Conservation (phyloP, 2,329 filamentous ascomycete species). For the Fusarium guadeloupense region DNA sequence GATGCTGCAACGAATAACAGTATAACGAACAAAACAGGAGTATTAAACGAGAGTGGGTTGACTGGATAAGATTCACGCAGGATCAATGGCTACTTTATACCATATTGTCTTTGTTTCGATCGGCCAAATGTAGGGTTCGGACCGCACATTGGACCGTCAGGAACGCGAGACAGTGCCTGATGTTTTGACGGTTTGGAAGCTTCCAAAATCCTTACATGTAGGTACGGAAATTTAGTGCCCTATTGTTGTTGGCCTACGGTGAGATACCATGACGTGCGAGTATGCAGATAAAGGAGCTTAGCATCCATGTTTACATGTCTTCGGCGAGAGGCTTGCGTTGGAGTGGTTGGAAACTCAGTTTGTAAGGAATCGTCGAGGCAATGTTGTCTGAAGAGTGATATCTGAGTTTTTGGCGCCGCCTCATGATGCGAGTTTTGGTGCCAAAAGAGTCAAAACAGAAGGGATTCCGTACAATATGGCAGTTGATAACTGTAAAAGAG, state of each 20-base stretch:
- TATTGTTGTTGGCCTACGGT: background rate
- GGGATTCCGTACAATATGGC: background rate
- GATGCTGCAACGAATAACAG: too few species aligned
- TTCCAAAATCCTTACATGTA: background rate
- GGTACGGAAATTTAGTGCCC: background rate
- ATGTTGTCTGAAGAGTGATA: background rate
- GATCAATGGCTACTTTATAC: background rate
- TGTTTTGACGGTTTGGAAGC: background rate
- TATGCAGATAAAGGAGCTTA: background rate
- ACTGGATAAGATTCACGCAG: background rate
- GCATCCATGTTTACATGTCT: too few species aligned
- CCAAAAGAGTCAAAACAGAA: background rate
- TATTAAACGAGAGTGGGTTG: background rate
- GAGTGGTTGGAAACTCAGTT: background rate
- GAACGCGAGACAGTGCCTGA: background rate
- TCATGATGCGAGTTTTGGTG: background rate
- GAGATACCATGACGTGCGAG: background rate
- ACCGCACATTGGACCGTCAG: background rate
- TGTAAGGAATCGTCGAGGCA: background rate
- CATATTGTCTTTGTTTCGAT: background rate
- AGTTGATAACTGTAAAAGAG: background rate
- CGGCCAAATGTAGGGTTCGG: background rate
- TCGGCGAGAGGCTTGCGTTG: background rate
- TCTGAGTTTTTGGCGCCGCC: too few species aligned
- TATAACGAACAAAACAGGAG: too few species aligned